phyloP scores from a whole-genome alignment of 2,329 filamentous ascomycete genomes.

The Torrubiella hemipterigena region DNA sequence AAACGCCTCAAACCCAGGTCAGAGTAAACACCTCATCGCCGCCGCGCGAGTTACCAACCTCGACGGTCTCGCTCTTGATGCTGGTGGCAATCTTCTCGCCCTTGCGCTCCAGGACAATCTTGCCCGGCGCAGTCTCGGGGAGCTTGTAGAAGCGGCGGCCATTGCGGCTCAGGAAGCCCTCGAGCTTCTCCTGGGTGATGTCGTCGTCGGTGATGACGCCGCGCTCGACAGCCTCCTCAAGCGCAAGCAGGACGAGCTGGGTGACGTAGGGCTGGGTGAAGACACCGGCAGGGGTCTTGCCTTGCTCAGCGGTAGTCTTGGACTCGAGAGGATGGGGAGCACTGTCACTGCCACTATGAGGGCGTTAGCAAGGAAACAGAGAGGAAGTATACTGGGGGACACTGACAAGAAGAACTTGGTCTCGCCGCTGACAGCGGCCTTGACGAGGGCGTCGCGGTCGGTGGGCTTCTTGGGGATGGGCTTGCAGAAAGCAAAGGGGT shows the following conservation, averaged over 20 bases:
- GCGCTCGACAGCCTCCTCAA: constrained; percentile 48
- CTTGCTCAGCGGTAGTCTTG: constrained; percentile 36
- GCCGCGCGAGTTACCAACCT: constrained; percentile 31
- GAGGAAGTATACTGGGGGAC: too few relatives aligned
- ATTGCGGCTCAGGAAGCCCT: constrained; percentile 39
- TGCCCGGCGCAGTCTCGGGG: constrained; percentile 14
- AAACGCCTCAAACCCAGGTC: constrained; percentile 14
- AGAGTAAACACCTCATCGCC: constrained; percentile 29
- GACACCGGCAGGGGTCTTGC: constrained; percentile 57
- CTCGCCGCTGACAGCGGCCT: constrained; percentile 45
- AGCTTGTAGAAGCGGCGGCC: constrained; percentile 43
- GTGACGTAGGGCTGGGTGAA: constrained; percentile 67
- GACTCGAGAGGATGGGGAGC: constrained; percentile 51
- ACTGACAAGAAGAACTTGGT: constrained; percentile 62
- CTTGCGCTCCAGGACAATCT: constrained; percentile 26
- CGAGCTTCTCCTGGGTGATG: constrained; percentile 42
- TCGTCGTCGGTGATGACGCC: constrained; percentile 37
- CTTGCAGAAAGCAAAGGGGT: constrained; percentile 56
- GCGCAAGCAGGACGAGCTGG: constrained; percentile 47
- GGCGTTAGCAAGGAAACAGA: constrained; percentile 1
- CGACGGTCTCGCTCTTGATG: constrained; percentile 22
- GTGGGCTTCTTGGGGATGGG: constrained; percentile 62
- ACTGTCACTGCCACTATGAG: constrained; percentile 40
- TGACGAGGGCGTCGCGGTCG: constrained; percentile 61
- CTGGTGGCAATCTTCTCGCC: constrained; percentile 26